Percentiles rank a stretch among this genome's conserved stretches.
phyloP scores from a whole-genome alignment of 345 rosid species.

The Punica granatum region DNA sequence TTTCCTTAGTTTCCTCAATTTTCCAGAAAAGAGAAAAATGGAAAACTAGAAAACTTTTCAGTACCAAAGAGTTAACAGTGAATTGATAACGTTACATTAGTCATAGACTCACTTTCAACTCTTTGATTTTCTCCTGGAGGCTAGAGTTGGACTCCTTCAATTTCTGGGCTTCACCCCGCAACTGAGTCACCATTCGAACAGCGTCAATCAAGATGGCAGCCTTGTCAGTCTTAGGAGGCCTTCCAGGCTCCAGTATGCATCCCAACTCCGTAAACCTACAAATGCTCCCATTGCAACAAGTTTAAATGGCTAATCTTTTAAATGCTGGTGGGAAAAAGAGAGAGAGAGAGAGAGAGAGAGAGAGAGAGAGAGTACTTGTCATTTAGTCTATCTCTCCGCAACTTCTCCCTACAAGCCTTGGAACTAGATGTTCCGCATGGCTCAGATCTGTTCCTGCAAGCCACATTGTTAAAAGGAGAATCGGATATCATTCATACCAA shows the following conservation, averaged over 20 bases:
- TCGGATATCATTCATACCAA: neutral
- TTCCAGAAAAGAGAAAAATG: neutral
- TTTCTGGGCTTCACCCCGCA: conserved; percentile 79
- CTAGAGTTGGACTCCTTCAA: conserved; percentile 76
- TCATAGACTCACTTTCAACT: conserved; percentile 56
- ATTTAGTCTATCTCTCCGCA: conserved; percentile 87
- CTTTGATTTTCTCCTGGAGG: conserved; percentile 90
- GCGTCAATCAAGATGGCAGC: conserved; percentile 91
- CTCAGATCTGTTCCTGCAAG: conserved; percentile 46
- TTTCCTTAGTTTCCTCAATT: neutral
- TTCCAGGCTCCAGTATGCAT: conserved; percentile 78
- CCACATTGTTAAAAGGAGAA: neutral
- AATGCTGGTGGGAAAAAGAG: neutral
- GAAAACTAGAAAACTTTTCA: neutral
- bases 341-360: neutral
- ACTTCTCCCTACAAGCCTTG: conserved; percentile 96
- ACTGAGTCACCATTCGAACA: conserved; percentile 79
- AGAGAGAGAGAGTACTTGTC: conserved; percentile 64
- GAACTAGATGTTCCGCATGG: conserved; percentile 65
- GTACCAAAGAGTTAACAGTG: neutral
- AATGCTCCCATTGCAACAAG: conserved; percentile 3
- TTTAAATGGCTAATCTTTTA: neutral
- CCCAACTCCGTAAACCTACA: conserved; percentile 85
- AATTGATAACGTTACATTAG: neutral
- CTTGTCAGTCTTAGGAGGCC: conserved; percentile 90